Evolutionary conservation across 2,329 filamentous ascomycete genomes (phyloP).

Genomic region (Lojkania enalia): DNA sequence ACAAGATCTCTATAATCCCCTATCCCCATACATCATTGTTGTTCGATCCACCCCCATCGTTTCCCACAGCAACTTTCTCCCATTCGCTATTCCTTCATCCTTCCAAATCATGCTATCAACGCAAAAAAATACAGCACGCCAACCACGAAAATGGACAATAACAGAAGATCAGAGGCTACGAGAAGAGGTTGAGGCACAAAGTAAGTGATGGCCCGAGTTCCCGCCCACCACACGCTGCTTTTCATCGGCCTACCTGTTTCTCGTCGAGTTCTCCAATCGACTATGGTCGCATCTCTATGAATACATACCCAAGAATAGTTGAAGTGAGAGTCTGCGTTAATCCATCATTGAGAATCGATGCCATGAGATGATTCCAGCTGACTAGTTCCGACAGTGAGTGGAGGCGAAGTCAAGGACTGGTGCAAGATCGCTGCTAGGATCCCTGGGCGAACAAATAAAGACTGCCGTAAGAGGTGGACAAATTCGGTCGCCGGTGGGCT

Average conservation of each 20-base stretch:
- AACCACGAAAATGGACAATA: constrained; percentile 35
- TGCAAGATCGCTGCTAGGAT: constrained; percentile 44
- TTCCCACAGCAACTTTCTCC: background rate
- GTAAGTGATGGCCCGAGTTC: no score
- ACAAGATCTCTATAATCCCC: constrained; percentile 5
- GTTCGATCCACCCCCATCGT: background rate
- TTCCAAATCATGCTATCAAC: background rate
- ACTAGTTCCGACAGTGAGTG: constrained; percentile 15
- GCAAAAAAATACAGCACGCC: constrained; percentile 13
- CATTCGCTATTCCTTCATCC: background rate
- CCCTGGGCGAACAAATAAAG: constrained; percentile 49
- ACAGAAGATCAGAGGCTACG: constrained; percentile 31
- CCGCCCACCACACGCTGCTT: no score
- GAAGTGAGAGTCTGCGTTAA: no score
- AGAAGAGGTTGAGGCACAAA: constrained; percentile 32
- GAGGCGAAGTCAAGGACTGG: constrained; percentile 35
- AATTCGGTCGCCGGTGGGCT: constrained; percentile 44
- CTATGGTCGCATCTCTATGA: no score
- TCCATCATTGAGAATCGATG: no score
- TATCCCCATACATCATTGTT: constrained; percentile 6
- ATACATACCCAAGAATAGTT: no score
- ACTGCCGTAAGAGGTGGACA: constrained; percentile 51
- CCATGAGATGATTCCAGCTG: no score
- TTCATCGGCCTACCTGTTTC: no score
- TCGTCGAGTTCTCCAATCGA: no score